Percentiles rank a stretch among this genome's conserved stretches.
phyloP scores from a whole-genome alignment of 768 basidiomycete species.

The Phylloporus sp. region DNA sequence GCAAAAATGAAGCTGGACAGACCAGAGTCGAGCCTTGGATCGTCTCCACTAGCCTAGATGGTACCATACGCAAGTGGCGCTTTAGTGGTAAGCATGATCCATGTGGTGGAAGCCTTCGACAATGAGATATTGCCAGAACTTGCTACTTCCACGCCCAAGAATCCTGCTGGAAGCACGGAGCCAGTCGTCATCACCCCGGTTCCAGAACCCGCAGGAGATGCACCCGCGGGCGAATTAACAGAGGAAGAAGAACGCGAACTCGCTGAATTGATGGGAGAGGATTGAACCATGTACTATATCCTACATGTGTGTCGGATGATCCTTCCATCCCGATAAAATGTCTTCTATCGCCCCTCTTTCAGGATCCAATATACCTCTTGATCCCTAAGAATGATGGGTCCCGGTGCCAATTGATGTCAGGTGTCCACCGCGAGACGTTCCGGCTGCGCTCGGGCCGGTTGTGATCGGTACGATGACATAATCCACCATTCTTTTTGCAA shows the following conservation, averaged over 20 bases:
- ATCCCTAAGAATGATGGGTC: no score
- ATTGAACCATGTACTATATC: conserved; percentile 11
- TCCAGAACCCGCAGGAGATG: conserved; percentile 25
- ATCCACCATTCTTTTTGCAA: neutral
- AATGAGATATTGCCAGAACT: conserved; percentile 21
- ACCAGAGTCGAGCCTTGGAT: conserved; percentile 73
- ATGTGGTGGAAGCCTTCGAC: neutral
- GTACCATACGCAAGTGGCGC: conserved; percentile 83
- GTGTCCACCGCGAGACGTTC: no score
- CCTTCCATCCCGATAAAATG: conserved; percentile 47
- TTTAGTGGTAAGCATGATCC: conserved; percentile 46
- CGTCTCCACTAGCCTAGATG: conserved; percentile 78
- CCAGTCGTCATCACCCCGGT: conserved; percentile 23
- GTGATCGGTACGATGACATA: conserved; percentile 11
- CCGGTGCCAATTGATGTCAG: no score
- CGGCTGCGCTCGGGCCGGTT: no score
- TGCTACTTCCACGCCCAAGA: conserved; percentile 20
- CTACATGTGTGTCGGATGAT: conserved; percentile 16
- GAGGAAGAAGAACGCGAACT: conserved; percentile 90
- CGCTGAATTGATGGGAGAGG: conserved; percentile 63
- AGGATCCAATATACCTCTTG: no score
- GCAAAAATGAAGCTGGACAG: conserved; percentile 39
- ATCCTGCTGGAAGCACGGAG: conserved; percentile 15
- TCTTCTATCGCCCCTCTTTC: conserved; percentile 47
- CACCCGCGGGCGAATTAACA: conserved; percentile 46